phyloP scores from a whole-genome alignment of 148 eudicot species.

The Agrostemma githago region DNA sequence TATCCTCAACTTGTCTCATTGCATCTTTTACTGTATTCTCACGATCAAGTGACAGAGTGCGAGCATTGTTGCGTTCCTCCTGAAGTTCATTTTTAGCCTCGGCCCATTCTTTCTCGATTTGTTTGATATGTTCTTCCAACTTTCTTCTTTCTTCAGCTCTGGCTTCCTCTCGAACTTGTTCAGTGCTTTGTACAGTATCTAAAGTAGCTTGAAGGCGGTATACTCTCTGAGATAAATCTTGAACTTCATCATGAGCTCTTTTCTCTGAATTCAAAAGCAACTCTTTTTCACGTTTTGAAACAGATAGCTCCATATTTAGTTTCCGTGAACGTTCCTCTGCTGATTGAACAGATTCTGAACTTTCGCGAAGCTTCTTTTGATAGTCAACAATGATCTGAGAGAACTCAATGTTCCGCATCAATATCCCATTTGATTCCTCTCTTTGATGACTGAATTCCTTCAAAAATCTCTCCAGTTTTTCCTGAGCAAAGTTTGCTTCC shows the following conservation, averaged over 20 bases:
- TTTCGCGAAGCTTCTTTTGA: slow-evolving; percentile 73
- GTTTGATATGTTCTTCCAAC: slow-evolving; percentile 61
- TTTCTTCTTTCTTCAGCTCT: slow-evolving; percentile 71
- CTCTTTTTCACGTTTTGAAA: slow-evolving; percentile 75
- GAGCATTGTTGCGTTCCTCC: slow-evolving; percentile 56
- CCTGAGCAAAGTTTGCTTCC: slow-evolving; percentile 64
- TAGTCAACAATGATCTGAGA: slow-evolving; percentile 77
- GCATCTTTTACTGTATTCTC: slow-evolving; percentile 58
- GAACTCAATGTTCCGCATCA: slow-evolving; percentile 84
- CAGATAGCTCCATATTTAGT: slow-evolving; percentile 70
- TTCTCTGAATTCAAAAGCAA: slow-evolving; percentile 70
- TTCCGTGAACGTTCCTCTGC: slow-evolving; percentile 73
- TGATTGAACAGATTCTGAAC: slow-evolving; percentile 60
- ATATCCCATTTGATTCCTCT: slow-evolving; percentile 57
- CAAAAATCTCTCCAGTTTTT: slow-evolving; percentile 68
- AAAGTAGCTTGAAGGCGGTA: slow-evolving; percentile 81
- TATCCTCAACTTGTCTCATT: slow-evolving; percentile 68
- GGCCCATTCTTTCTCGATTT: slow-evolving; percentile 89
- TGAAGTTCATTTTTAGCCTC: slow-evolving; percentile 88
- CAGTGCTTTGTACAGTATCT: slow-evolving; percentile 72
- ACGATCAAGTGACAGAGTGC: slow-evolving; percentile 54
- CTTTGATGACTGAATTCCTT: slow-evolving; percentile 83
- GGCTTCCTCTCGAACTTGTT: slow-evolving; percentile 82
- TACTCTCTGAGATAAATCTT: slow-evolving; percentile 74
- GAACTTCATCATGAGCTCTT: slow-evolving; percentile 85